Conservation (phyloP, 371 early-diverging fungal genomes). For the Mitosporidium daphniae region DNA sequence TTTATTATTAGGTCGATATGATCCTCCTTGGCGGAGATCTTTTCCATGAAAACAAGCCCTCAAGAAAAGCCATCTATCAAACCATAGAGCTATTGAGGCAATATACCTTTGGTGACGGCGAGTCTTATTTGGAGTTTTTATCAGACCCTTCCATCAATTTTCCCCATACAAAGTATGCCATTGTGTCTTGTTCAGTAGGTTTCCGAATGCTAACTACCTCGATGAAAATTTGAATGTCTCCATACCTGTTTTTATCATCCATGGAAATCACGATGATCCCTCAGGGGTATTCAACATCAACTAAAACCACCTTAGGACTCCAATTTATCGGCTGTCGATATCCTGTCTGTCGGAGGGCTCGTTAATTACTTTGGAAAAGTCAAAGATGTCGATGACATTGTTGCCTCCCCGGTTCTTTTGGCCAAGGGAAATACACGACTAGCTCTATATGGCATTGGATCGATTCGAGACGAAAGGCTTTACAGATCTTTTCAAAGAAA, state of each 20-base stretch:
- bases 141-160: constrained; percentile 35
- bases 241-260: constrained; percentile 74
- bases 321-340: constrained; percentile 40
- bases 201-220: constrained; percentile 27
- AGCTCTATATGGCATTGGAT: constrained; percentile 75
- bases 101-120: constrained; percentile 39
- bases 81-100: constrained; percentile 32
- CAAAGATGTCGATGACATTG: constrained; percentile 24
- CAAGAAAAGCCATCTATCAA: constrained; percentile 29
- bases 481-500: constrained; percentile 34
- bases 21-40: constrained; percentile 88
- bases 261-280: constrained; percentile 98
- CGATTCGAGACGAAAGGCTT: constrained; percentile 65
- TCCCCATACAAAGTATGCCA: constrained; percentile 7
- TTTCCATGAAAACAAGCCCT: constrained; percentile 85
- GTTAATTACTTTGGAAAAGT: constrained; percentile 79
- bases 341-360: constrained; percentile 36
- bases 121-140: constrained; percentile 24
- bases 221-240: constrained; percentile 51
- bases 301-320: constrained; percentile 12
- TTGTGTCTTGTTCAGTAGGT: background rate
- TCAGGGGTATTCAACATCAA: constrained; percentile 16
- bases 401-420: constrained; percentile 34
- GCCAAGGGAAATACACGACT: constrained; percentile 30
- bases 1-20: constrained; percentile 30